Conservation (phyloP, 495 filamentous ascomycete species). For the Aspergillus mulundensis region DNA sequence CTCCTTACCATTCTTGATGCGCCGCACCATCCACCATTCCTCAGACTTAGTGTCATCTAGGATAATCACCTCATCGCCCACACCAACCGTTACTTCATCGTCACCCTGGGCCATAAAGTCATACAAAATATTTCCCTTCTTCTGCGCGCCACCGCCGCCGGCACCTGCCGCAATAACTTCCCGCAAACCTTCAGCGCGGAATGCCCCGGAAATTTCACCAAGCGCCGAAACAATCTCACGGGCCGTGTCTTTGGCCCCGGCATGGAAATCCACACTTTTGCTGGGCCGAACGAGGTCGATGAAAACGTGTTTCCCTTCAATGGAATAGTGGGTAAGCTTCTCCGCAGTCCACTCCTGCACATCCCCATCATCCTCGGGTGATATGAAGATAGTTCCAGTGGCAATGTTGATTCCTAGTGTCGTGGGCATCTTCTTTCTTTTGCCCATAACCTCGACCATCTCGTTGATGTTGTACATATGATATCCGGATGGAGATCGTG, state of each 20-base stretch:
- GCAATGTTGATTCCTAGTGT: slow-evolving; percentile 84
- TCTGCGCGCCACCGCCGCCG: slow-evolving; percentile 58
- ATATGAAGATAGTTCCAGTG: slow-evolving; percentile 84
- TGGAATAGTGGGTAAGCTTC: slow-evolving; percentile 89
- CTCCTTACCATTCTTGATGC: slow-evolving; percentile 84
- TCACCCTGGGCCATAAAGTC: slow-evolving; percentile 96
- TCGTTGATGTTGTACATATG: slow-evolving; percentile 96
- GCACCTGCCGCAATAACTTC: slow-evolving; percentile 81
- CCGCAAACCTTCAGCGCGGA: slow-evolving; percentile 74
- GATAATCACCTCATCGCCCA: slow-evolving; percentile 87
- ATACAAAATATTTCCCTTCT: slow-evolving; percentile 80
- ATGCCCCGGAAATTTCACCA: slow-evolving; percentile 83
- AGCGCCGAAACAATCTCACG: slow-evolving; percentile 85
- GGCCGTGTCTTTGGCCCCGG: slow-evolving; percentile 93
- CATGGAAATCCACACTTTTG: slow-evolving; percentile 94
- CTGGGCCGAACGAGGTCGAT: slow-evolving; percentile 86
- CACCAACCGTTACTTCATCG: slow-evolving; percentile 89
- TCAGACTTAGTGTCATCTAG: slow-evolving; percentile 88
- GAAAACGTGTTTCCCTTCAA: slow-evolving; percentile 98
- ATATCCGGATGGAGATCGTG: slow-evolving; percentile 69
- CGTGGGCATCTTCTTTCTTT: slow-evolving; percentile 95
- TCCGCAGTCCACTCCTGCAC: slow-evolving; percentile 92
- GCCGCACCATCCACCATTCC: slow-evolving; percentile 96
- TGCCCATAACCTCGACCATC: slow-evolving; percentile 89
- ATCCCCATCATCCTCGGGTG: slow-evolving; percentile 83